Evolutionary conservation across 2,329 filamentous ascomycete species (phyloP).

Genomic region (Monilinia laxa): DNA sequence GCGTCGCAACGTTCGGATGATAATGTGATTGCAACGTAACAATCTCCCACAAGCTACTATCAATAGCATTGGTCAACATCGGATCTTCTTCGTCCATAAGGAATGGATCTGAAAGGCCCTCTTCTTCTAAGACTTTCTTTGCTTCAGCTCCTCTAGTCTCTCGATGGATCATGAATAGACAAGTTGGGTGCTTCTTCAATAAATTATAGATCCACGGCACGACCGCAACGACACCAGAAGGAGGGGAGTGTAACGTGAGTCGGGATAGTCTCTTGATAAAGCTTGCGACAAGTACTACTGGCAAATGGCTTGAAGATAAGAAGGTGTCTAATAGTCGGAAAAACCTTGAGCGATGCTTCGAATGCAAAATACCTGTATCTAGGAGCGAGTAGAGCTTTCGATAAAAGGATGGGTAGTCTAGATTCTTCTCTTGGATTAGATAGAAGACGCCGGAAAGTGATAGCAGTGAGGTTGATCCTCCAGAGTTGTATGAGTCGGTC

Average conservation of each 20-base stretch:
- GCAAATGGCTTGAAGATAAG: constrained; percentile 86
- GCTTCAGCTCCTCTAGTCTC: constrained; percentile 58
- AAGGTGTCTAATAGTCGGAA: constrained; percentile 92
- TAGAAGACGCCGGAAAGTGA: constrained; percentile 93
- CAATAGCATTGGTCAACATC: constrained; percentile 80
- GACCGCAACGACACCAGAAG: constrained; percentile 82
- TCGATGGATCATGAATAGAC: constrained; percentile 95
- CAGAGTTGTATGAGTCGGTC: constrained; percentile 86
- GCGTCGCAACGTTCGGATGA: constrained; percentile 92
- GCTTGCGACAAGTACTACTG: constrained; percentile 84
- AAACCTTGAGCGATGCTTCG: constrained; percentile 89
- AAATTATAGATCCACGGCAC: constrained; percentile 96
- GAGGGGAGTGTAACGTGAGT: constrained; percentile 82
- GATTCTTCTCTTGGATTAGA: constrained; percentile 86
- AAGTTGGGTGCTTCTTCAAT: constrained; percentile 82
- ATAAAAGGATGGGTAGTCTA: constrained; percentile 96
- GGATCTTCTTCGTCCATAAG: constrained; percentile 74
- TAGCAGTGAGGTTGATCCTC: constrained; percentile 82
- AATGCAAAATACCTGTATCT: constrained; percentile 82
- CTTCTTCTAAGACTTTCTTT: constrained; percentile 58
- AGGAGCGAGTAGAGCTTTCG: constrained; percentile 89
- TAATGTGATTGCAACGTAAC: constrained; percentile 90
- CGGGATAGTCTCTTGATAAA: constrained; percentile 93
- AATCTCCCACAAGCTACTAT: constrained; percentile 93
- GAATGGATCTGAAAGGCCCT: constrained; percentile 71